Conservation (phyloP, 768 basidiomycete genomes). For the Russula ochroleuca region DNA sequence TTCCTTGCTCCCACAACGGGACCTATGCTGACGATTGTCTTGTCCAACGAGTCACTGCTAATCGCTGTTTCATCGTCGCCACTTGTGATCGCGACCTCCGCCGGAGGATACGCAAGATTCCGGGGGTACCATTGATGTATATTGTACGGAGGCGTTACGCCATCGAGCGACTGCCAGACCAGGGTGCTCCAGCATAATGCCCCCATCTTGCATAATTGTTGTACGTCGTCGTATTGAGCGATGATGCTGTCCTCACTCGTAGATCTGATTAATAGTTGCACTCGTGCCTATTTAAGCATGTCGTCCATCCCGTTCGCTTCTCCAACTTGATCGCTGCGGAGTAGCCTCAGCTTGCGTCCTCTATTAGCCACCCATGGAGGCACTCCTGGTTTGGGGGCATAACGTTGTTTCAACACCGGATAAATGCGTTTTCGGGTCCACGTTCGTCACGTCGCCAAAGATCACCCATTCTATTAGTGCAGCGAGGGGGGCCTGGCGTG, state of each 20-base stretch:
- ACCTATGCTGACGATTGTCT: slow-evolving; percentile 99
- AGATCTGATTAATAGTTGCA: background rate
- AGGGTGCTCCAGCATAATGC: slow-evolving; percentile 61
- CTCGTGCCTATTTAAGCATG: background rate
- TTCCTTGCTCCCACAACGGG: slow-evolving; percentile 87
- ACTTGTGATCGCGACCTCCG: slow-evolving; percentile 96
- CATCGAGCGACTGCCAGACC: slow-evolving; percentile 92
- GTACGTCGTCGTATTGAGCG: background rate
- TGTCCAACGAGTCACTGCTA: slow-evolving; percentile 89
- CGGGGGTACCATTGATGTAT: slow-evolving; percentile 95
- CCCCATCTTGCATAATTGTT: background rate
- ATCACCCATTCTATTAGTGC: background rate
- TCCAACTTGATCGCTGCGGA: slow-evolving; percentile 25
- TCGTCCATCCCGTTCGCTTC: background rate
- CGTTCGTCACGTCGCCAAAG: background rate
- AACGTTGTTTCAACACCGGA: background rate
- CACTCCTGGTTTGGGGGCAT: background rate
- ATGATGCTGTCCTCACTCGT: background rate
- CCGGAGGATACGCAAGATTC: slow-evolving; percentile 85
- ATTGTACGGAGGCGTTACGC: slow-evolving; percentile 90
- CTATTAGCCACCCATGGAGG: background rate
- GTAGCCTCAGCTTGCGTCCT: background rate
- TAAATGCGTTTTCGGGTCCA: background rate
- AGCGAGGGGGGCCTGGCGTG: background rate
- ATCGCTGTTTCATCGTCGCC: slow-evolving; percentile 95